Evolutionary conservation across 257 asterid genomes (phyloP).

Genomic region (Nicotiana obtusifolia): DNA sequence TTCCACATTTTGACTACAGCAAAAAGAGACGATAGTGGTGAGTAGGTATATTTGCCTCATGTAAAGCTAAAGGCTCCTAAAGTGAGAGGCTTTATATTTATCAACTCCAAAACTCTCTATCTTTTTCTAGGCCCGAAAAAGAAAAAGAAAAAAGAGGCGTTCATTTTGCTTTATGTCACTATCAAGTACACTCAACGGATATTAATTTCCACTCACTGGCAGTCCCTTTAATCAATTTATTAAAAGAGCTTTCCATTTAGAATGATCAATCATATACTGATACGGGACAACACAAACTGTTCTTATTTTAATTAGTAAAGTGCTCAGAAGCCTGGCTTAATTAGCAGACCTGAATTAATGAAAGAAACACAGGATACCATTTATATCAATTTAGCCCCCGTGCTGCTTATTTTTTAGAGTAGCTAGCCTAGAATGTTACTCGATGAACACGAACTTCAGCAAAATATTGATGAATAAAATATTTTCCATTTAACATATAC

Average conservation of each 20-base stretch:
- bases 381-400: too few relatives aligned
- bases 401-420: too few relatives aligned
- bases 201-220: not conserved
- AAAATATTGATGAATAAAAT: too few relatives aligned
- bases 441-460: too few relatives aligned
- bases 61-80: not conserved
- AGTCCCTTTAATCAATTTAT: not conserved
- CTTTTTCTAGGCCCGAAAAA: not conserved
- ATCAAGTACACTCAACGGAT: not conserved
- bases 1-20: not conserved
- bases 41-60: not conserved
- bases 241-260: not conserved
- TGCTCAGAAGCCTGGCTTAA: not conserved
- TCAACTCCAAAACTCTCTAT: not conserved
- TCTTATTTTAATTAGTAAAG: not conserved
- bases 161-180: slow-evolving; percentile 9
- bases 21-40: not conserved
- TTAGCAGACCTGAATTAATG: too few relatives aligned
- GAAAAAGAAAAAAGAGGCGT: not conserved
- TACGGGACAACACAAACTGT: not conserved
- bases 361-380: too few relatives aligned
- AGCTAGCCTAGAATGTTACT: too few relatives aligned
- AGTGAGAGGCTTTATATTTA: not conserved
- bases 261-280: not conserved
- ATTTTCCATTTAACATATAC: too few relatives aligned